A percentile compares a stretch with the other conserved stretches of the same genome.
Conservation (phyloP, 148 eudicot species). For the Rhododendron ferrugineum region DNA sequence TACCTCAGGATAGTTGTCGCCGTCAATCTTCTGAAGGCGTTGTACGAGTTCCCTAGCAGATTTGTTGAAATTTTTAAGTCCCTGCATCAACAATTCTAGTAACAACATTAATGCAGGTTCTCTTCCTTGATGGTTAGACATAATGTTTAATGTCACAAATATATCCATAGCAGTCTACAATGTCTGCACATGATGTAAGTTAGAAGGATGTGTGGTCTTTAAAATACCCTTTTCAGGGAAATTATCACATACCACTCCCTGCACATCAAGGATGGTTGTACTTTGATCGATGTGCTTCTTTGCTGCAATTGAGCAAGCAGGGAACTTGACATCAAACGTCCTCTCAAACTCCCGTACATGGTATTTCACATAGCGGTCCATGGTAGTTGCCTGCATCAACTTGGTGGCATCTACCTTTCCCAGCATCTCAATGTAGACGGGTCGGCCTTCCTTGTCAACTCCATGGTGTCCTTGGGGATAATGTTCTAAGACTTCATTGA, state of each 20-base stretch:
- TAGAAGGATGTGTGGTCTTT: neutral
- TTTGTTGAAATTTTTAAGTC: constrained; percentile 76
- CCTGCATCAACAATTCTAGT: constrained; percentile 32
- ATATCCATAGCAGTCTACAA: neutral
- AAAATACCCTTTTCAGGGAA: neutral
- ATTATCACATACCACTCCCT: constrained; percentile 80
- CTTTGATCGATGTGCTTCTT: constrained; percentile 88
- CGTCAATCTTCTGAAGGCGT: constrained; percentile 78
- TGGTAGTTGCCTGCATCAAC: constrained; percentile 85
- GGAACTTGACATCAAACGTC: constrained; percentile 74
- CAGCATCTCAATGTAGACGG: constrained; percentile 81
- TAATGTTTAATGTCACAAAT: neutral
- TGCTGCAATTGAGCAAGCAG: constrained; percentile 88
- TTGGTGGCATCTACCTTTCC: constrained; percentile 88
- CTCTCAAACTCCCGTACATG: constrained; percentile 91
- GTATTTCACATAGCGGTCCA: constrained; percentile 83
- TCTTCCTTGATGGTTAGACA: neutral
- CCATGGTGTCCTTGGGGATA: constrained; percentile 99
- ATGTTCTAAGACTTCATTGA: constrained; percentile 66
- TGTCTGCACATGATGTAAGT: neutral
- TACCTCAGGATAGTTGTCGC: constrained; percentile 97
- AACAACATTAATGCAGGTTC: neutral
- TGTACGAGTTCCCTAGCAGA: constrained; percentile 79
- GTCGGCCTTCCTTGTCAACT: constrained; percentile 90
- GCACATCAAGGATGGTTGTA: constrained; percentile 95